phyloP scores from a whole-genome alignment of 208 protist genomes.

The Acanthamoeba lenticulata region DNA sequence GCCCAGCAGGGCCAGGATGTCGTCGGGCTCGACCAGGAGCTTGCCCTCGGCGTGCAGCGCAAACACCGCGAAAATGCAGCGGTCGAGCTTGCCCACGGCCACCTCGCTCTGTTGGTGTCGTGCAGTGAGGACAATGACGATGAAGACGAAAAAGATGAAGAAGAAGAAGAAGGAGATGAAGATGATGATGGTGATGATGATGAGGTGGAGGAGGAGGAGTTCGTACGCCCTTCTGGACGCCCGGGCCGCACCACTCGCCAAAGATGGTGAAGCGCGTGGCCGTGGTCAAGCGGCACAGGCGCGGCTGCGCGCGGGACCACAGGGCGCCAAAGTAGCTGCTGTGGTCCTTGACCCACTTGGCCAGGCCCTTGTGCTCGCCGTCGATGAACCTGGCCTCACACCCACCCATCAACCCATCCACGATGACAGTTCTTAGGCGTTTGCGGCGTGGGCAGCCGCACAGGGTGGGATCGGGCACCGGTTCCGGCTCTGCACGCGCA shows the following conservation, averaged over 20 bases:
- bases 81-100: neutral
- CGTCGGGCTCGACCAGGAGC: conserved; percentile 1
- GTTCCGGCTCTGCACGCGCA: conserved; percentile 54
- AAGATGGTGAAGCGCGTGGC: neutral
- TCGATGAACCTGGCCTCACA: neutral
- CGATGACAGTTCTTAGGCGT: neutral
- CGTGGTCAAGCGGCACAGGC: neutral
- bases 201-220: too few species aligned
- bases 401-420: neutral
- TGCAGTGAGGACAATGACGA: neutral
- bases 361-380: conserved; percentile 40
- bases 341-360: conserved; percentile 6
- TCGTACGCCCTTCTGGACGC: conserved; percentile 47
- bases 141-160: neutral
- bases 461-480: neutral
- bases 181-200: neutral
- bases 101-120: conserved; percentile 9
- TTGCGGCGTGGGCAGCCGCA: neutral
- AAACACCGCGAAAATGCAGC: conserved; percentile 38
- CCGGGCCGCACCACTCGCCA: conserved; percentile 52
- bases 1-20: neutral
- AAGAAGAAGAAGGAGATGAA: neutral
- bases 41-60: neutral
- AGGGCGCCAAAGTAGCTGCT: neutral
- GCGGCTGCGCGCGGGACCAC: neutral